phyloP scores from a whole-genome alignment of 192 early-diverging fungal genomes.

The Powellomyces hirtus region DNA sequence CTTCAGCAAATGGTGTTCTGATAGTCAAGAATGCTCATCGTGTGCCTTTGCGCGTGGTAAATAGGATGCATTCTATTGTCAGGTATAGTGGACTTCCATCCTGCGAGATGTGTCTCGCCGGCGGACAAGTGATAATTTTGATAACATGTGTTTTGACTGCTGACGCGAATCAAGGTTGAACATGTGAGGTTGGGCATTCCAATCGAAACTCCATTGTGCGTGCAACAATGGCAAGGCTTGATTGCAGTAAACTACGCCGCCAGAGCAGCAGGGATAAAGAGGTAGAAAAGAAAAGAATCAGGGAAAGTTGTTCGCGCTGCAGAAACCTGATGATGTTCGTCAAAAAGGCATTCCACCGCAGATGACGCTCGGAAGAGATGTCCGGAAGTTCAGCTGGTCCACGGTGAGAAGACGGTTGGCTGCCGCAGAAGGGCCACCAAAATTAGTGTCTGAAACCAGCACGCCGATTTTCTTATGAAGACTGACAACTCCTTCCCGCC shows the following conservation, averaged over 20 bases:
- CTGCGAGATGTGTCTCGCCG: too few relatives aligned
- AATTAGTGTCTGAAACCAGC: too few relatives aligned
- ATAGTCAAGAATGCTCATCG: neutral
- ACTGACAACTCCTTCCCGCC: conserved; percentile 25
- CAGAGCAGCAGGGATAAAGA: conserved; percentile 70
- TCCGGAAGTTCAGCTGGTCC: conserved; percentile 13
- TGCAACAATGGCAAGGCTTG: conserved; percentile 89
- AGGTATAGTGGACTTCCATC: neutral
- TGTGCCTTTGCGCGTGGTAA: too few relatives aligned
- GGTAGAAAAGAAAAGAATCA: too few relatives aligned
- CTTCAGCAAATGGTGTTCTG: neutral
- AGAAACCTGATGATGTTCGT: neutral
- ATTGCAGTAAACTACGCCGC: conserved; percentile 83
- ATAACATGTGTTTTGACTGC: neutral
- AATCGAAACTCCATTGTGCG: conserved; percentile 67
- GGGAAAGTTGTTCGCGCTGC: neutral
- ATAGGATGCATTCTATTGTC: conserved; percentile 27
- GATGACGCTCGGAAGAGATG: conserved; percentile 18
- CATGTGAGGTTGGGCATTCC: conserved; percentile 56
- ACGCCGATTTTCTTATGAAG: too few relatives aligned
- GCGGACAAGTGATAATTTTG: too few relatives aligned
- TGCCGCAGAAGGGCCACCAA: neutral
- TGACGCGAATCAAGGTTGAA: conserved; percentile 14
- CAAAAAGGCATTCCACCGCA: conserved; percentile 9
- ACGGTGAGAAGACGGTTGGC: conserved; percentile 4